Percentiles rank a stretch among this genome's conserved stretches.
Evolutionary conservation across 129 eudicot genomes (phyloP).

Genomic region (Escallonia herrerae): DNA sequence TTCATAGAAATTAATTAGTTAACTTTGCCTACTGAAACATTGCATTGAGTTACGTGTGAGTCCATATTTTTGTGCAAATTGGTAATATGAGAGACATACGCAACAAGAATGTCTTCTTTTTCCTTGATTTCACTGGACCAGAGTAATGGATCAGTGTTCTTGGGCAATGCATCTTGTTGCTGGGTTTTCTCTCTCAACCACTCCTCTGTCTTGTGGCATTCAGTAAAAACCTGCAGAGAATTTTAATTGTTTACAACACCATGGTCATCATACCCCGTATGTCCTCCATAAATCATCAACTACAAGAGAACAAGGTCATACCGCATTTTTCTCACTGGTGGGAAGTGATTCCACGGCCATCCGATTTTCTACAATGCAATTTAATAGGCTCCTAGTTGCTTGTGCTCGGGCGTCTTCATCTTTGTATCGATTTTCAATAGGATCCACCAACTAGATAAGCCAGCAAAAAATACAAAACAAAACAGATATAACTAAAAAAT

Average conservation of each 20-base stretch:
- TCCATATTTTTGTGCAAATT: neutral
- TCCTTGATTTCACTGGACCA: conserved; percentile 60
- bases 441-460: conserved; percentile 61
- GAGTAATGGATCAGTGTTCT: conserved; percentile 60
- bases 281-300: neutral
- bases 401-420: conserved; percentile 79
- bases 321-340: conserved; percentile 58
- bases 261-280: neutral
- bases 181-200: conserved; percentile 67
- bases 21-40: neutral
- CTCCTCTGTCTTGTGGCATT: conserved; percentile 66
- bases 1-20: neutral
- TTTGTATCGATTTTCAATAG: conserved; percentile 72
- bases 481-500: neutral
- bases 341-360: conserved; percentile 56
- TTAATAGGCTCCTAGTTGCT: conserved; percentile 46
- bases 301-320: conserved; percentile 25
- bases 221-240: conserved; percentile 52
- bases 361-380: conserved; percentile 41
- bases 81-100: conserved; percentile 35
- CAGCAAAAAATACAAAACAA: neutral
- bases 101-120: conserved; percentile 54
- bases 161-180: conserved; percentile 65
- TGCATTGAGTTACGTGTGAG: neutral
- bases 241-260: neutral